phyloP scores from a whole-genome alignment of 345 rosid species.

The Gossypium stocksii region DNA sequence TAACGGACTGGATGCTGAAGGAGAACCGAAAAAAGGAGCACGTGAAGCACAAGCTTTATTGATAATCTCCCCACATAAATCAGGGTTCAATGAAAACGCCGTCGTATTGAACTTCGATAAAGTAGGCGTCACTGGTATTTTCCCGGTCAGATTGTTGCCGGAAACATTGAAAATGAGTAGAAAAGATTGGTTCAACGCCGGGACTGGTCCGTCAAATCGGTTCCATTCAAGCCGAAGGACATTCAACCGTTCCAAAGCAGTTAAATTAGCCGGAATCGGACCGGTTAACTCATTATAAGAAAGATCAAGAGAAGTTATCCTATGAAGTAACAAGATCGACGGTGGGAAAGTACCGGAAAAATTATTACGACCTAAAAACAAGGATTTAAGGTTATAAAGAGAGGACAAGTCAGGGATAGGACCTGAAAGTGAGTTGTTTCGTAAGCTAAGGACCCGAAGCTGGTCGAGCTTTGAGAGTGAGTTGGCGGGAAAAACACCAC shows the following conservation, averaged over 20 bases:
- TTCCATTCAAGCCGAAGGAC: conserved; percentile 62
- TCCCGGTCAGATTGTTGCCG: conserved; percentile 68
- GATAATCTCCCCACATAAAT: conserved; percentile 76
- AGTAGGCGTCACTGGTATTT: conserved; percentile 59
- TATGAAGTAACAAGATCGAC: conserved; percentile 55
- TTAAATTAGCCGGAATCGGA: conserved; percentile 47
- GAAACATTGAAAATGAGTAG: conserved; percentile 61
- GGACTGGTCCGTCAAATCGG: conserved; percentile 60
- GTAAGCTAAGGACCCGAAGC: conserved; percentile 78
- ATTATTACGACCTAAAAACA: conserved; percentile 49
- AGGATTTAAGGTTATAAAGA: conserved; percentile 69
- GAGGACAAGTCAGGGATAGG: conserved; percentile 76
- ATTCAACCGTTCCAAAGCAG: conserved; percentile 48
- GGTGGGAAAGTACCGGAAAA: conserved; percentile 73
- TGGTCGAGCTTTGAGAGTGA: conserved; percentile 82
- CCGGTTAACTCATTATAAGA: conserved; percentile 53
- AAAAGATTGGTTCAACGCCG: conserved; percentile 62
- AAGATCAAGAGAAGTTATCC: conserved; percentile 57
- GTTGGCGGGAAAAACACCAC: conserved; percentile 57
- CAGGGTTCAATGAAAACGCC: conserved; percentile 59
- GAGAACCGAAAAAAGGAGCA: conserved; percentile 66
- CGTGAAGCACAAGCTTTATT: conserved; percentile 52
- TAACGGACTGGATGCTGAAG: conserved; percentile 49
- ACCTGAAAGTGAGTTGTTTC: conserved; percentile 76
- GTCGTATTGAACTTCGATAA: conserved; percentile 56